Evolutionary conservation across 495 filamentous ascomycete species (phyloP), one percentile per base, ranked within the genome.

Genomic region (Daldinia bambusicola): DNA sequence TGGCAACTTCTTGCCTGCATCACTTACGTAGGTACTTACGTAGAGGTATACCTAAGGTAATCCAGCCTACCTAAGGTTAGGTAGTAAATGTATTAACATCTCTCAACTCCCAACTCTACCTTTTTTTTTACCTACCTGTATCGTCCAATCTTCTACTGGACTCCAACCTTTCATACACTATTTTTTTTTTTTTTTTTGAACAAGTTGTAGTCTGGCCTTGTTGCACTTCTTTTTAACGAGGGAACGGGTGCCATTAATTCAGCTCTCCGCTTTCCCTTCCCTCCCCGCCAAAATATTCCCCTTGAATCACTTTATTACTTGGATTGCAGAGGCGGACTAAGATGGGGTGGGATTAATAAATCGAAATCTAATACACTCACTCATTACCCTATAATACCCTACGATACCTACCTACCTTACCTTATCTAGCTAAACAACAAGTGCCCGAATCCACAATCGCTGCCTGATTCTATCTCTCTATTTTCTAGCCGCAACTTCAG

Each of bases 401-500:
- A 1, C 22, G 4, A 31, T n/a, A 18, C 30, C 4, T 38, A n/a
- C 6, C 16, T 32, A 37, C 30, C 32, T 56, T 43, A 64, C 30
- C 48, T 67, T 55, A 67, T 37, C 40, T 63, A 55, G 32, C 40
- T 56, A 37, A 52, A 38, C 55, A 32, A 65, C 61, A 50, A 60
- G 38, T 43, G 58, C 63, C 59, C 31, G 22, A 51, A 51, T 43
- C 51, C 32, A 58, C 70, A 43, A 64, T 69, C 65, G 56, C 61
- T 64, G 61, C 61, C 61, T 72, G 40, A 69, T 61, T 41, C 32
- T 40, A 55, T 51, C 16, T 52, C 32, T 56, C 26, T 18, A 36
- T 43, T 37, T 63, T 31, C 45, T 53, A 22, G 48, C 55, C 60
- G 34, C 55, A 48, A 48, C 34, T 5, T 66, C 50, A 5, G 16